Evolutionary conservation across 2,329 filamentous ascomycete species (phyloP), one percentile per base, ranked within the genome.

Genomic region (Biscogniauxia marginata): DNA sequence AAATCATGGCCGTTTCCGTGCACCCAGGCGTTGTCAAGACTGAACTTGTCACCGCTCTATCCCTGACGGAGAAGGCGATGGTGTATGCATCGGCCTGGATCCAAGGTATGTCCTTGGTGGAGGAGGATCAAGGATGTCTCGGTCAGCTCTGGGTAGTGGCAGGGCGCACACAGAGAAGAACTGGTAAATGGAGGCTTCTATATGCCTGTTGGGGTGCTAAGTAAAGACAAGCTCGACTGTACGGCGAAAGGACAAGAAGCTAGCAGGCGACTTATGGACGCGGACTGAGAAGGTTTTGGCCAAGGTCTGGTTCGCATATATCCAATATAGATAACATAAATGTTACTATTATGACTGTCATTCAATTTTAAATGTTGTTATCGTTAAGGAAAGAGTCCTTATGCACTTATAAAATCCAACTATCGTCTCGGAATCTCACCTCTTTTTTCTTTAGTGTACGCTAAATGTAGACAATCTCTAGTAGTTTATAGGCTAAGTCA

Each of bases 101-200:
- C 3, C n/a, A 56, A 25, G 60, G 66, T 1, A 43, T 53, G 1
- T 18, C 19, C 1, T 45, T 64, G 9, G 47, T 67, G 50, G 54
- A 58, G 16, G 69, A 71, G 1, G 67, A 74, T 39, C 63, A 75
- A 55, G 76, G 75, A 2, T 67, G 68, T 19, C 68, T 73, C 49
- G 77, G 70, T 55, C 71, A 75, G 60, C 60, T 79, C 7, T 79
- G 76, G 74, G 71, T 70, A 3, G 75, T 74, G 1, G 67, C 68
- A n/a, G 2, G 67, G 62, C 0, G 67, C 58, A 25, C 55, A 58
- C 13, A 64, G 48, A 46, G 56, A 61, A 23, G 65, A 71, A 24
- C 57, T 73, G 22, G 65, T 64, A 58, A 70, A 61, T 30, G 74
- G 73, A 3, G 69, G 66, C 16, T 74, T 71, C 52, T 77, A 76